Percentiles rank a stretch among this genome's conserved stretches.
These are phyloP conservation scores for Myriangium duriaei DNA, from an alignment of 2,329 filamentous ascomycete genomes.

Conservation along the genomic window DNA sequence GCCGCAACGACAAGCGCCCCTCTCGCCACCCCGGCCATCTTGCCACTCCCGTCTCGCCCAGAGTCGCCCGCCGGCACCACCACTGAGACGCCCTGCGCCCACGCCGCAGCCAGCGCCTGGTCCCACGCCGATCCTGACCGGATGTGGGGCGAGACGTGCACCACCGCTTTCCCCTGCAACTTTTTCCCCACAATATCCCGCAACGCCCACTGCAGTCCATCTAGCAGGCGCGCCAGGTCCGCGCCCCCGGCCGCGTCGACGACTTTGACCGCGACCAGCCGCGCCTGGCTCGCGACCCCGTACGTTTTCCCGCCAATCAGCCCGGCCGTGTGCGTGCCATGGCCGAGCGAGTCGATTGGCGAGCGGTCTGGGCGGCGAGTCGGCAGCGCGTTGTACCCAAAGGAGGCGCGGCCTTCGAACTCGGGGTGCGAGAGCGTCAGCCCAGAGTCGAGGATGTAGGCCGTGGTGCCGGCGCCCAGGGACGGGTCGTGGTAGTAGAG, in stretches of 20 bases:
- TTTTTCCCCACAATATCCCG: slow-evolving; percentile 30
- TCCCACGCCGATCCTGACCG: slow-evolving; percentile 19
- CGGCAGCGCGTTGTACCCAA: slow-evolving; percentile 27
- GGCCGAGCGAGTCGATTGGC: slow-evolving; percentile 30
- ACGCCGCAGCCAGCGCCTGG: slow-evolving; percentile 26
- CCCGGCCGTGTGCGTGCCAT: slow-evolving; percentile 37
- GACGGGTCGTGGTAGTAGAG: slow-evolving; percentile 19
- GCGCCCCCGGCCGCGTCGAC: slow-evolving; percentile 35
- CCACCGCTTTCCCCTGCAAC: slow-evolving; percentile 27
- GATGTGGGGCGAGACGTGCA: slow-evolving; percentile 29
- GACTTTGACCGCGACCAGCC: slow-evolving; percentile 40
- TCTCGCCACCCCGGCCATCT: slow-evolving; percentile 15
- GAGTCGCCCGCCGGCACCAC: slow-evolving; percentile 36
- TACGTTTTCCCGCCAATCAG: slow-evolving; percentile 32
- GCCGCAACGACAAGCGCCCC: slow-evolving; percentile 35
- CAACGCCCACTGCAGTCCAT: slow-evolving; percentile 37
- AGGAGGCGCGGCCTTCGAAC: slow-evolving; percentile 21
- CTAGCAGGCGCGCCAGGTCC: slow-evolving; percentile 34
- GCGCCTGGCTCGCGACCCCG: slow-evolving; percentile 34
- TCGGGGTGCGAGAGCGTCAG: slow-evolving; percentile 30
- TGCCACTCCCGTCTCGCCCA: slow-evolving; percentile 2
- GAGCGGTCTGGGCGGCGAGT: slow-evolving; percentile 28
- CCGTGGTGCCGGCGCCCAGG: slow-evolving; percentile 32
- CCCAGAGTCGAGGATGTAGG: slow-evolving; percentile 38
- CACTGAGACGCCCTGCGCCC: slow-evolving; percentile 29